A percentile compares a stretch with the other conserved stretches of the same genome.
These are phyloP conservation scores for Metarhizium brunneum DNA, from an alignment of 2,329 filamentous ascomycete species.

Conservation along the genomic window DNA sequence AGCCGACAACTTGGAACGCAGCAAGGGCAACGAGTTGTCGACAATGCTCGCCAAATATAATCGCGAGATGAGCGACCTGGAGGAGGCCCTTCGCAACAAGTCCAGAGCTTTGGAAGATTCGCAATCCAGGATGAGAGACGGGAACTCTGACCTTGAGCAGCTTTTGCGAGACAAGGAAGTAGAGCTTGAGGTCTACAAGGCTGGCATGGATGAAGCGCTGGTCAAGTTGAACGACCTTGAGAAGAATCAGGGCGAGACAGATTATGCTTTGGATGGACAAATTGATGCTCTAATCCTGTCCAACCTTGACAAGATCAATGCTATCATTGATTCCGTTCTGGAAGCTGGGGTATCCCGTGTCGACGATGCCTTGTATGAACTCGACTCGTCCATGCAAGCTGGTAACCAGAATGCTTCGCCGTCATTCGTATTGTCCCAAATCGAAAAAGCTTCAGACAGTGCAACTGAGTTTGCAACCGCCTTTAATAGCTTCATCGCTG, in stretches of 20 bases:
- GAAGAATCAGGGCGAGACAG: constrained; percentile 63
- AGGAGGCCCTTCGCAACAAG: constrained; percentile 85
- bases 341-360: constrained; percentile 89
- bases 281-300: constrained; percentile 83
- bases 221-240: constrained; percentile 86
- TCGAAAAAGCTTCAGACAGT: constrained; percentile 89
- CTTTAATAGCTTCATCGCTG: constrained; percentile 97
- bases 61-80: constrained; percentile 90
- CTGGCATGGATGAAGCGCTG: constrained; percentile 92
- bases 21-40: constrained; percentile 91
- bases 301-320: constrained; percentile 87
- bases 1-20: constrained; percentile 83
- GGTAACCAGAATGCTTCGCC: constrained; percentile 97
- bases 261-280: constrained; percentile 76
- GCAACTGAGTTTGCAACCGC: constrained; percentile 96
- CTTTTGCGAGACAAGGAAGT: constrained; percentile 90
- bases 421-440: constrained; percentile 88
- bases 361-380: constrained; percentile 91
- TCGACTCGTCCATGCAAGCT: constrained; percentile 96
- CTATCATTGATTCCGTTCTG: constrained; percentile 93
- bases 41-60: constrained; percentile 94
- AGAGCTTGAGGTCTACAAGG: constrained; percentile 95
- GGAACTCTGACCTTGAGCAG: constrained; percentile 76
- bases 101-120: constrained; percentile 77
- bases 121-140: constrained; percentile 67